These are phyloP conservation scores for Ehretia macrophylla DNA, from an alignment of 257 asterid genomes.

Conservation along the genomic window DNA sequence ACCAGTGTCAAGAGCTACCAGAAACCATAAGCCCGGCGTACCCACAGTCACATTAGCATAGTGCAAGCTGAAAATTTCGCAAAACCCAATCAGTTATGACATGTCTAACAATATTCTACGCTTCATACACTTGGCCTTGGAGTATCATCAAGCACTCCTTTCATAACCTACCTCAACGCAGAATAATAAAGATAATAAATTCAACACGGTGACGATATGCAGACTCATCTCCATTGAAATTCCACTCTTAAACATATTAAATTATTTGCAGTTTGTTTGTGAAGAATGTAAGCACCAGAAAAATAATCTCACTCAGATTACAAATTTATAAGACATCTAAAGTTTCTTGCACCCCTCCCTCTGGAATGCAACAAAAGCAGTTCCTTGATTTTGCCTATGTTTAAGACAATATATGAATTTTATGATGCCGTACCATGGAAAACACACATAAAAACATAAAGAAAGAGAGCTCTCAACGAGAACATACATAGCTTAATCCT, in stretches of 20 bases:
- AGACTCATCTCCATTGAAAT: neutral
- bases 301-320: neutral
- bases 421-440: neutral
- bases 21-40: slow-evolving; percentile 51
- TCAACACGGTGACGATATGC: neutral
- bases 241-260: neutral
- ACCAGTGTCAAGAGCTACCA: slow-evolving; percentile 98
- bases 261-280: neutral
- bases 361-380: neutral
- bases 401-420: neutral
- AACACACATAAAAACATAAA: neutral
- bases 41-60: slow-evolving; percentile 82
- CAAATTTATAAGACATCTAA: neutral
- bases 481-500: neutral
- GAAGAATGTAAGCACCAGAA: neutral
- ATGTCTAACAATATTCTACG: neutral
- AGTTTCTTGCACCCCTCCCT: neutral
- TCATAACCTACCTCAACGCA: neutral
- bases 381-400: neutral
- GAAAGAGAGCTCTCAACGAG: neutral
- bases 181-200: neutral
- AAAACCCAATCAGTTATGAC: neutral
- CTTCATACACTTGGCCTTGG: neutral
- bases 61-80: slow-evolving; percentile 66
- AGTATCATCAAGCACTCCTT: neutral